phyloP scores from a whole-genome alignment of 352 stramenopile species.

The Phytophthora megakarya region DNA sequence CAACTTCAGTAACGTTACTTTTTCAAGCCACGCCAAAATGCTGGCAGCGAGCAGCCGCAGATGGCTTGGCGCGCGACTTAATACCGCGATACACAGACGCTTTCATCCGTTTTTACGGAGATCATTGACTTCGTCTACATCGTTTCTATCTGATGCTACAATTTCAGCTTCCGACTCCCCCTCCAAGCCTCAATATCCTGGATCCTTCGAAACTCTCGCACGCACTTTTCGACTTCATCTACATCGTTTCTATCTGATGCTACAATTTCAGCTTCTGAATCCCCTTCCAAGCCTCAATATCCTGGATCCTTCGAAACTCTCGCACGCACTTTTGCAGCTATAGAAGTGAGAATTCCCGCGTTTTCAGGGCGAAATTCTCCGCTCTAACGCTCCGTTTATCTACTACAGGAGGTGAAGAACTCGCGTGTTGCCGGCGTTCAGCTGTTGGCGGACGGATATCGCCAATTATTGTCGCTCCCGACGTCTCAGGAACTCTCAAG shows the following conservation, averaged over 20 bases:
- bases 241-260: constrained; percentile 8
- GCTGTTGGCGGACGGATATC: constrained; percentile 52
- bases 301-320: constrained; percentile 48
- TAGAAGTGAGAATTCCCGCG: constrained; percentile 45
- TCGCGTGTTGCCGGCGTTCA: constrained; percentile 59
- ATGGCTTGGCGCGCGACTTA: constrained; percentile 7
- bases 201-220: constrained; percentile 50
- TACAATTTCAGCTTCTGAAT: not conserved
- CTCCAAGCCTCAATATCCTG: constrained; percentile 3
- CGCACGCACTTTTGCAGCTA: constrained; percentile 49
- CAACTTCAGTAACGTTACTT: not conserved
- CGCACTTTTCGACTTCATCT: constrained; percentile 46
- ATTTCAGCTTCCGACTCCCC: not conserved
- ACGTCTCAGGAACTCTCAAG: constrained; percentile 45
- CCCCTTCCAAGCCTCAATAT: constrained; percentile 1
- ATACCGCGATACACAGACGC: not conserved
- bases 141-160: constrained; percentile 6
- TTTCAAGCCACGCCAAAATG: not conserved
- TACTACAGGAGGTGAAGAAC: constrained; percentile 48
- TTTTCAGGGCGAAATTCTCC: not conserved
- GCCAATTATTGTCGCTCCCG: constrained; percentile 39
- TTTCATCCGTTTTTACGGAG: not conserved
- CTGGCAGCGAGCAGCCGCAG: constrained; percentile 1
- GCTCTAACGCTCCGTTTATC: not conserved
- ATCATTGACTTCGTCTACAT: constrained; percentile 5